Conservation (phyloP, 352 stramenopile species). For the Phytophthora europaea region DNA sequence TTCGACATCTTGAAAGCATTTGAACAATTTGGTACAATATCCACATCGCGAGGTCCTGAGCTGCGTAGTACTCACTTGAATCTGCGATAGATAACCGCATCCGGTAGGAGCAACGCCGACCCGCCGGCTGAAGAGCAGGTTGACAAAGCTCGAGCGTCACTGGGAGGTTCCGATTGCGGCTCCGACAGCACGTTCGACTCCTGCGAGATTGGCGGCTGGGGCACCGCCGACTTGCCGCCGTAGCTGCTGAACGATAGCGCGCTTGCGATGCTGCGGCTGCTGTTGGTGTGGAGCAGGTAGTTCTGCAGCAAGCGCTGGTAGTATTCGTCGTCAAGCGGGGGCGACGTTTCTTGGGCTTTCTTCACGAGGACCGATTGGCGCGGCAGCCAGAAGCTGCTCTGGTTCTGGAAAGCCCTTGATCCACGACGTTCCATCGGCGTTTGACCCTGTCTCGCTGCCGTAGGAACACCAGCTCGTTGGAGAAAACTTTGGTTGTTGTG, state of each 20-base stretch:
- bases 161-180: constrained; percentile 30
- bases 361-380: constrained; percentile 34
- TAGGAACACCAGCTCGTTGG: constrained; percentile 22
- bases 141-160: constrained; percentile 27
- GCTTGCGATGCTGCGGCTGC: constrained; percentile 49
- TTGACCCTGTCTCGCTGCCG: constrained; percentile 20
- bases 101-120: constrained; percentile 21
- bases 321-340: constrained; percentile 70
- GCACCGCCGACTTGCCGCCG: constrained; percentile 24
- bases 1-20: constrained; percentile 30
- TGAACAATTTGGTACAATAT: constrained; percentile 44
- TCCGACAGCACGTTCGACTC: constrained; percentile 39
- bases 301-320: constrained; percentile 72
- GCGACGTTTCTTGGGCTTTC: constrained; percentile 27
- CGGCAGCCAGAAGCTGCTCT: constrained; percentile 43
- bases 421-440: constrained; percentile 23
- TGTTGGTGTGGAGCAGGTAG: constrained; percentile 69
- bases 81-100: constrained; percentile 27
- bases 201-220: constrained; percentile 35
- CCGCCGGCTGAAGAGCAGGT: constrained; percentile 21
- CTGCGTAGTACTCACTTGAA: constrained; percentile 31
- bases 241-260: constrained; percentile 61
- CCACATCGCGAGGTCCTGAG: constrained; percentile 7
- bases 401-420: constrained; percentile 27
- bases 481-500: constrained; percentile 44